Conservation (phyloP, 1,284 basidiomycete genomes). For the Kwoniella shivajii region DNA sequence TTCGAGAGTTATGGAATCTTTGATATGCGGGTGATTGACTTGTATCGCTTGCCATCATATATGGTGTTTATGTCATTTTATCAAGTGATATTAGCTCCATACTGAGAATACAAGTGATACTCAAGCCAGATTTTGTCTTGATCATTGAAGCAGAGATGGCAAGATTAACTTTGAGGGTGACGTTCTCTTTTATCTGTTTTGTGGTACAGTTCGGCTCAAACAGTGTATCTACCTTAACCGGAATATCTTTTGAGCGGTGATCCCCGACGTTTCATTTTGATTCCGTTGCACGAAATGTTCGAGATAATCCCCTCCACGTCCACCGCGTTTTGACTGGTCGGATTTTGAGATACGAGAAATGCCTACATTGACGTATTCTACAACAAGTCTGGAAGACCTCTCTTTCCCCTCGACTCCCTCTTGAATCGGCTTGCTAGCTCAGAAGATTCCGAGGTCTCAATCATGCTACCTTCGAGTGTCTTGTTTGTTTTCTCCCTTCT, state of each 20-base stretch:
- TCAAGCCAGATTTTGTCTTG: too few species aligned
- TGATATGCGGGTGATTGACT: background rate
- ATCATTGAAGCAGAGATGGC: too few species aligned
- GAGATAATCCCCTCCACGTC: background rate
- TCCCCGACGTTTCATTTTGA: background rate
- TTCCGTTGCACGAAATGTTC: background rate
- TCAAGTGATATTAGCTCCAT: too few species aligned
- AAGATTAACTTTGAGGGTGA: too few species aligned
- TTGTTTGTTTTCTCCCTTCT: conserved; percentile 41
- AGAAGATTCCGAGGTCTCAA: too few species aligned
- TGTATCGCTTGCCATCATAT: background rate
- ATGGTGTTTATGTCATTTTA: background rate
- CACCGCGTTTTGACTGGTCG: background rate
- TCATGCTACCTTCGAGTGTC: conserved; percentile 38
- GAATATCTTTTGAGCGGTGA: too few species aligned
- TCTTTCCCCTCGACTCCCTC: background rate
- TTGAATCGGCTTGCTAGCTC: background rate
- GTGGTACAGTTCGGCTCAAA: too few species aligned
- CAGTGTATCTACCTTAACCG: too few species aligned
- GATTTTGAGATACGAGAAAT: too few species aligned
- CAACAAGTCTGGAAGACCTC: too few species aligned
- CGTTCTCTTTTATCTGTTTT: background rate
- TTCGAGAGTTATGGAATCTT: conserved; percentile 9
- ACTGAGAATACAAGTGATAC: too few species aligned
- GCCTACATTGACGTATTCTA: too few species aligned